Base-by-base conservation (phyloP, 164 flowering plant genomes). In the Magnolia changhungtana region DNA sequence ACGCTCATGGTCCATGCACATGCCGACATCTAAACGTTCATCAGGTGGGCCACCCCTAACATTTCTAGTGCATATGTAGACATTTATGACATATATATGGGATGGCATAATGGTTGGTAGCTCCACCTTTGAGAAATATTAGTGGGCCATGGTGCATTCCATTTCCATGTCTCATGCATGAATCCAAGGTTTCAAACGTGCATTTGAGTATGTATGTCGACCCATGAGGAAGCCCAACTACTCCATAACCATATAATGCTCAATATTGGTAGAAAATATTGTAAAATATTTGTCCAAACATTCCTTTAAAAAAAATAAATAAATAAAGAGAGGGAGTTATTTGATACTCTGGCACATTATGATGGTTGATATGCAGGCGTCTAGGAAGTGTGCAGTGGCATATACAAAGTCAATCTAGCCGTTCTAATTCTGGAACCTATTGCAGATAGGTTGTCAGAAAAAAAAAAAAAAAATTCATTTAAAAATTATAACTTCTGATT, bases 131-230 rank as follows among this genome's bases (percentile, higher is more conserved):
- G 31, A 23, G 9, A 65, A 7, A 8, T 65, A 20, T 65, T 23
- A 2, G 67, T 3, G 24, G 24, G 31, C 24, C 29, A 65, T 8
- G 37, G 13, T 65, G 21, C 68, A 8, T 3, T 21, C 3, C 68
- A 65, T 65, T 3, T 21, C 3, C 68, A 65, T 65, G 21, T 24
- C 23, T 1, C 13, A 24, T 9, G 27, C 4, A 2, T 65, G 27
- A n/a, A 65, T 65, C 68, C 5, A 24, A 24, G 68, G 68, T 65
- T 65, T 65, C 68, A 65, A 11, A 65, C 10, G 68, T 65, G 68
- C 68, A 65, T 65, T 65, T 65, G 37, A 65, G 21, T 37, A 37
- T 24, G 37, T 24, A 20, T n/a, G 68, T 24, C 24, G 4, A 16
- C 68, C 68, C 21, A 24, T 24, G 37, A 21, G 31, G 68, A 65